Conservation (phyloP, 768 basidiomycete species). For the Tylopilus sp. region DNA sequence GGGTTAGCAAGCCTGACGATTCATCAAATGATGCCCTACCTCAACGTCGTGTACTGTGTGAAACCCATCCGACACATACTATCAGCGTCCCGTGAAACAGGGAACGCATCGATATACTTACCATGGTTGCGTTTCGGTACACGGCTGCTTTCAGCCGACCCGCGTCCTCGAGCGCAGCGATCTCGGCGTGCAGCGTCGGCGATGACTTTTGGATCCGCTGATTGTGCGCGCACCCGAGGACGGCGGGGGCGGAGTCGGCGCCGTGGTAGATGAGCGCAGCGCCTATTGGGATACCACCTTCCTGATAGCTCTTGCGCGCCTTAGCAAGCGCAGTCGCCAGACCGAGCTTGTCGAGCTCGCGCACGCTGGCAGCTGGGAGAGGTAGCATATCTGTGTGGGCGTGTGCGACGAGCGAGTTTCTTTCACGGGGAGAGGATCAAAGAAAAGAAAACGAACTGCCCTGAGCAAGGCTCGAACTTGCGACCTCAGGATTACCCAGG, state of each 20-base stretch:
- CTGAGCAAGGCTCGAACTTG: constrained; percentile 59
- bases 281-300: constrained; percentile 66
- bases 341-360: constrained; percentile 29
- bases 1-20: neutral
- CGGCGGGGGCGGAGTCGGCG: neutral
- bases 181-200: constrained; percentile 47
- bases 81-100: neutral
- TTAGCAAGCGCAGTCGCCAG: constrained; percentile 35
- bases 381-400: neutral
- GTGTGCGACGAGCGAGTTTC: no score
- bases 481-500: constrained; percentile 51
- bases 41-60: neutral
- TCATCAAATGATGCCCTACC: neutral
- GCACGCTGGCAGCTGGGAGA: neutral
- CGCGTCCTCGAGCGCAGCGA: constrained; percentile 48
- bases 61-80: no score
- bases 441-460: constrained; percentile 27
- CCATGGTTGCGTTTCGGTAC: constrained; percentile 42
- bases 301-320: constrained; percentile 42
- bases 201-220: constrained; percentile 42
- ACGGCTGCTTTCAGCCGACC: constrained; percentile 44
- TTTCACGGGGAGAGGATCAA: no score
- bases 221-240: constrained; percentile 45
- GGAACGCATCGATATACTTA: neutral
- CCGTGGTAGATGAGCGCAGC: constrained; percentile 41